Evolutionary conservation across 306 rosid genomes (phyloP).

Genomic region (Vachellia collinsii): DNA sequence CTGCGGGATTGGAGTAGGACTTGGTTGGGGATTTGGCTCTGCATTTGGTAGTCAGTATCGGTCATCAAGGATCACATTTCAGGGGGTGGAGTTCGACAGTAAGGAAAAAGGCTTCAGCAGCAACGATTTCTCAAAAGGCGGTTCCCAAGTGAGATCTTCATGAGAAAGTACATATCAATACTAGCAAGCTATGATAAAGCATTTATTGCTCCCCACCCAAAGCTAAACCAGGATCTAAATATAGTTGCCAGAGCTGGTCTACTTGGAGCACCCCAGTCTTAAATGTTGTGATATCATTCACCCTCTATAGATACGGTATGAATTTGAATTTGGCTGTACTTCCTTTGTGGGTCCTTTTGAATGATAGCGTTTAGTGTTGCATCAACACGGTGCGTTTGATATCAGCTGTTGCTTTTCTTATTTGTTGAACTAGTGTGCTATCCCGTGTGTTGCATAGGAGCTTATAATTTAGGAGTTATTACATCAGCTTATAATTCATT

Average conservation of each 20-base stretch:
- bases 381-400: background rate
- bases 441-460: too few relatives aligned
- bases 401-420: background rate
- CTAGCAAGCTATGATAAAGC: background rate
- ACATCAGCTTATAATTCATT: too few relatives aligned
- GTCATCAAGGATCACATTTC: slow-evolving; percentile 65
- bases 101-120: slow-evolving; percentile 44
- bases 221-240: background rate
- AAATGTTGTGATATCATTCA: slow-evolving; percentile 25
- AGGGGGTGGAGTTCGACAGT: slow-evolving; percentile 68
- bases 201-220: slow-evolving; percentile 5
- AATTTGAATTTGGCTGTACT: slow-evolving; percentile 6
- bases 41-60: slow-evolving; percentile 89
- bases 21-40: slow-evolving; percentile 98
- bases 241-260: background rate
- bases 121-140: slow-evolving; percentile 42
- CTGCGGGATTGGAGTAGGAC: slow-evolving; percentile 97
- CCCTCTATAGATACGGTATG: background rate
- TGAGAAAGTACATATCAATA: slow-evolving; percentile 38
- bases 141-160: slow-evolving; percentile 42
- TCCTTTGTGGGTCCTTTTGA: background rate
- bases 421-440: too few relatives aligned
- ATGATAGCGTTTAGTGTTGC: background rate
- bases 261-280: background rate
- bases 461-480: too few relatives aligned